These are phyloP conservation scores for Penicillium janthinellum DNA, from an alignment of 2,329 filamentous ascomycete species.

Conservation along the genomic window DNA sequence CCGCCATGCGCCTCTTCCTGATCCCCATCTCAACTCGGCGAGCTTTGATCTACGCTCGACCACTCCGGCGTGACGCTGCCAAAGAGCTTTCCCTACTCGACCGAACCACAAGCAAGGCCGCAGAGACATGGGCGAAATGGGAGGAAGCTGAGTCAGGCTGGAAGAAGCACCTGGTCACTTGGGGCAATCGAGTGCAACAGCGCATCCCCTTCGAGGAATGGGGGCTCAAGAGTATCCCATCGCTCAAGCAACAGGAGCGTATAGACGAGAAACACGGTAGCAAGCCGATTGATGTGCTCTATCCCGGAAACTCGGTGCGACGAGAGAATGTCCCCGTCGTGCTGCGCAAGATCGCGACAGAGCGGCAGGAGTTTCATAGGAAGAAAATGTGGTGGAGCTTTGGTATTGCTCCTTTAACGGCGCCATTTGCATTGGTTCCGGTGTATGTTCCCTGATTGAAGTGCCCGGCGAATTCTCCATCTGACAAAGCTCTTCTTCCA, in stretches of 20 bases:
- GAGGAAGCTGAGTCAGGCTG: conserved; percentile 81
- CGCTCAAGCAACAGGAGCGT: conserved; percentile 68
- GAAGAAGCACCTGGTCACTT: conserved; percentile 83
- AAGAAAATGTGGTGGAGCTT: conserved; percentile 79
- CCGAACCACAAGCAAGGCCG: conserved; percentile 69
- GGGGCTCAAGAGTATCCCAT: conserved; percentile 92
- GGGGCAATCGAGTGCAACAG: conserved; percentile 82
- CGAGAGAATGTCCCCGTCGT: conserved; percentile 64
- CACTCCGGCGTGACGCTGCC: conserved; percentile 60
- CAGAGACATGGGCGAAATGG: conserved; percentile 80
- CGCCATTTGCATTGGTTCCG: conserved; percentile 80
- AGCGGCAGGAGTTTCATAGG: conserved; percentile 76
- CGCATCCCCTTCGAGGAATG: conserved; percentile 96
- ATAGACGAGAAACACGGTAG: conserved; percentile 65
- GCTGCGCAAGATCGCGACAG: conserved; percentile 72
- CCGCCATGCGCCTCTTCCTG: conserved; percentile 85
- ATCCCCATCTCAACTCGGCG: conserved; percentile 89
- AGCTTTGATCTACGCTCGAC: conserved; percentile 89
- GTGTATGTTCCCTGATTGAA: conserved; percentile 60
- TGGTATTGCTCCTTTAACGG: conserved; percentile 77
- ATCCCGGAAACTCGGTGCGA: conserved; percentile 70
- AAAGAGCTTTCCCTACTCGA: conserved; percentile 65
- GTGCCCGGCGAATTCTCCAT: neutral
- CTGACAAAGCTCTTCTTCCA: conserved; percentile 40
- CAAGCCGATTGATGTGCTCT: conserved; percentile 68